phyloP scores from a whole-genome alignment of 78 protist species.

The Dictyostelium purpureum region DNA sequence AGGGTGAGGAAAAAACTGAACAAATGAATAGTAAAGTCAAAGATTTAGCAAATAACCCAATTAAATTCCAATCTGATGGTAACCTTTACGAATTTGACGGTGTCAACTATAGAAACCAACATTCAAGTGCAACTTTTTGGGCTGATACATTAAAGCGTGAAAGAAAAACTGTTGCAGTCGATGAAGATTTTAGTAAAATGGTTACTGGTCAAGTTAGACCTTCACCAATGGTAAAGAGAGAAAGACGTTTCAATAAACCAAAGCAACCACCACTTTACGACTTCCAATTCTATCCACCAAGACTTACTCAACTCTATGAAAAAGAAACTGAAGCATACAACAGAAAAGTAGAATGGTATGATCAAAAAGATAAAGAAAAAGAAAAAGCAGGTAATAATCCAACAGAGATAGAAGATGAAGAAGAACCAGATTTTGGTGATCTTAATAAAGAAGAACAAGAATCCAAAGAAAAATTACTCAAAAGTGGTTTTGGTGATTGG shows the following conservation, averaged over 20 bases:
- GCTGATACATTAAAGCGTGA: slow-evolving; percentile 81
- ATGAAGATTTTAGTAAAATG: slow-evolving; percentile 36
- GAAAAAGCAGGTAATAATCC: not conserved
- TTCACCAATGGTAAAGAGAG: not conserved
- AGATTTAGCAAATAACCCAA: not conserved
- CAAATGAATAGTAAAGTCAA: slow-evolving; percentile 44
- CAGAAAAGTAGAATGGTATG: slow-evolving; percentile 32
- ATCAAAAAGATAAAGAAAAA: slow-evolving; percentile 36
- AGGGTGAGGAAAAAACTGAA: slow-evolving; percentile 82
- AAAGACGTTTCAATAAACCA: slow-evolving; percentile 32
- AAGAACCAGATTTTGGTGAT: slow-evolving; percentile 45
- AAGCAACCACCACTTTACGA: slow-evolving; percentile 58
- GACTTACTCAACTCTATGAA: slow-evolving; percentile 58
- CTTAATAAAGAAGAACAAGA: slow-evolving; percentile 62
- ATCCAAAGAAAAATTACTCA: slow-evolving; percentile 29
- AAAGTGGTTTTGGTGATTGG: slow-evolving; percentile 81
- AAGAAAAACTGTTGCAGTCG: slow-evolving; percentile 34
- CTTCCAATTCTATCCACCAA: slow-evolving; percentile 84
- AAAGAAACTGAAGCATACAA: slow-evolving; percentile 61
- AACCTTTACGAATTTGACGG: slow-evolving; percentile 94
- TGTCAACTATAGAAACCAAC: slow-evolving; percentile 73
- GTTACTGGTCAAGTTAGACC: not conserved
- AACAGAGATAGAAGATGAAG: slow-evolving; percentile 7
- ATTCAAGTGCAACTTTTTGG: not conserved
- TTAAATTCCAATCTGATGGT: slow-evolving; percentile 71